These are phyloP conservation scores for Epichloe glyceriae DNA, from an alignment of 2,329 filamentous ascomycete species.

Conservation along the genomic window DNA sequence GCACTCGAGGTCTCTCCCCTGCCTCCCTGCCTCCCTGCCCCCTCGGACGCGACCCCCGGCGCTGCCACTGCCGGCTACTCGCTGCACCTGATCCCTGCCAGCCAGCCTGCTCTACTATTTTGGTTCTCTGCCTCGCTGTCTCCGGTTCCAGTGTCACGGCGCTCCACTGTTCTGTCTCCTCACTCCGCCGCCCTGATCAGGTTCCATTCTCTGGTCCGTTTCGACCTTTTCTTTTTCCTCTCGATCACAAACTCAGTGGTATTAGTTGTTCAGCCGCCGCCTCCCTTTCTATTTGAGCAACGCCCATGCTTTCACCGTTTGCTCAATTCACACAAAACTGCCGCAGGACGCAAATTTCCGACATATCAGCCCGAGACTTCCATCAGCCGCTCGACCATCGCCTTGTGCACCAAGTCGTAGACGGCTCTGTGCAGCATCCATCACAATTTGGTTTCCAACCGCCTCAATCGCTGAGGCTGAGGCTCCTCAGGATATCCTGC, in stretches of 20 bases:
- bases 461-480: background rate
- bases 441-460: background rate
- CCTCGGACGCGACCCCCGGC: background rate
- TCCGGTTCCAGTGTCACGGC: background rate
- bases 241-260: background rate
- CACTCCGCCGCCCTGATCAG: background rate
- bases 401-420: background rate
- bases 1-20: no score
- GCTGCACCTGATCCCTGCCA: background rate
- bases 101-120: background rate
- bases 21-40: no score
- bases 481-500: no score
- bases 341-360: background rate
- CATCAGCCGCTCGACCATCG: background rate
- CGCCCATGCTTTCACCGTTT: no score
- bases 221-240: background rate
- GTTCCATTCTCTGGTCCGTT: background rate
- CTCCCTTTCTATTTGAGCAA: no score
- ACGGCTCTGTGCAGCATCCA: background rate
- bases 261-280: background rate
- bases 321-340: background rate
- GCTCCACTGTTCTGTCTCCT: background rate
- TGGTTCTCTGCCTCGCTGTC: conserved; percentile 2
- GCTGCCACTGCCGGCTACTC: background rate
- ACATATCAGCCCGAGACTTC: background rate